Conservation (phyloP, 805 yeast species). For the Kazachstania africana region DNA sequence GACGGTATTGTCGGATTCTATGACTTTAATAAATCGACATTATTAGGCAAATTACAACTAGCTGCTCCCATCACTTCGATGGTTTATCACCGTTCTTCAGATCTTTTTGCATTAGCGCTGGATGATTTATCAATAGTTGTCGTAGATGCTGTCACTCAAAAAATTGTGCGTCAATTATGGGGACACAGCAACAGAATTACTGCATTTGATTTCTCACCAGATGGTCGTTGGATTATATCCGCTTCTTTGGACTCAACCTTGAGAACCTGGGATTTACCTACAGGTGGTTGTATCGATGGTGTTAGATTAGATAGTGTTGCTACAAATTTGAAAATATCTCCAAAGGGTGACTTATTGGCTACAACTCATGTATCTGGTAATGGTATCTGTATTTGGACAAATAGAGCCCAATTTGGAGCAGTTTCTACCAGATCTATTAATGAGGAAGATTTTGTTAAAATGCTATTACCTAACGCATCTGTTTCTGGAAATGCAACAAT, state of each 20-base stretch:
- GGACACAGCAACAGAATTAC: conserved; percentile 90
- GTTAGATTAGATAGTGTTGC: conserved; percentile 67
- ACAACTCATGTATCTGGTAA: conserved; percentile 85
- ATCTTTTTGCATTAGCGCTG: conserved; percentile 70
- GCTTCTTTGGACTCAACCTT: conserved; percentile 76
- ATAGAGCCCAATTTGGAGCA: conserved; percentile 70
- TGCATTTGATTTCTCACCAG: conserved; percentile 79
- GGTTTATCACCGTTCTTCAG: conserved; percentile 73
- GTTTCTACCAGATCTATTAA: conserved; percentile 66
- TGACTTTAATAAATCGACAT: conserved; percentile 64
- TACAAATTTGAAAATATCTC: conserved; percentile 69
- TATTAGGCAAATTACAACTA: conserved; percentile 52
- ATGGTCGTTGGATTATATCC: conserved; percentile 89
- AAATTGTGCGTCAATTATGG: conserved; percentile 71
- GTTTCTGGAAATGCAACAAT: conserved; percentile 66
- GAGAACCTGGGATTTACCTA: conserved; percentile 95
- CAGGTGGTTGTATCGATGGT: conserved; percentile 95
- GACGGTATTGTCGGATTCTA: conserved; percentile 86
- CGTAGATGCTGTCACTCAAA: conserved; percentile 70
- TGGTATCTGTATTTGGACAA: conserved; percentile 89
- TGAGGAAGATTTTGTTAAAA: conserved; percentile 56
- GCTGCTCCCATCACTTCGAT: conserved; percentile 69
- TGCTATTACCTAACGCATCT: conserved; percentile 61
- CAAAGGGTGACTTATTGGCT: conserved; percentile 81
- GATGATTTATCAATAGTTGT: conserved; percentile 81